Base-by-base conservation (phyloP, 805 yeast genomes). In the Yamadazyma philogaea region DNA sequence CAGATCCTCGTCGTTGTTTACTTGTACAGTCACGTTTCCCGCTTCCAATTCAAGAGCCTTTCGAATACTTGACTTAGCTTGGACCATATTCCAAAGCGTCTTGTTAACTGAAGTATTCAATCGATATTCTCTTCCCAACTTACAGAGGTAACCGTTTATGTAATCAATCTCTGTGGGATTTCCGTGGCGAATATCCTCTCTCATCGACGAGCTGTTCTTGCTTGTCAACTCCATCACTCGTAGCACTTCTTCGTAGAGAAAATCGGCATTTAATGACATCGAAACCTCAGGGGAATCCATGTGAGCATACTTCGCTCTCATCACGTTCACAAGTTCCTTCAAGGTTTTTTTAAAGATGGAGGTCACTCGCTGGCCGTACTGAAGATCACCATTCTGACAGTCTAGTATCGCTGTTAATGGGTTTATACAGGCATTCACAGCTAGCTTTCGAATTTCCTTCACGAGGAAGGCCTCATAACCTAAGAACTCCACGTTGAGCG, bases 371-470 rank as follows among this genome's bases (percentile, higher is more conserved):
- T 61, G 56, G 26, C 75, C 64, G 14, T 63, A 54, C n/a, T 72
- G 61, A 15, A 91, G 64, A 39, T 84, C 87, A 26, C 95, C 95
- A 55, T 93, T 93, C 30, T 72, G 57, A 56, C 93, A 84, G 59
- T 87, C 84, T 19, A 86, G 63, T 17, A 88, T 66, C 0, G 96
- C 84, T 0, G 96, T 85, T 21, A 84, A 66, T 0, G 96, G 85
- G 55, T 93, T 91, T 50, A 91, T 81, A 55, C 93, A 86, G 1
- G 87, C 75, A 56, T 93, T 93, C 16, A 85, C 81, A 34, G 84
- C 70, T 44, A 91, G 75, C 60, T 91, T 93, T 52, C 81, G 83
- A 50, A 82, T 66, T 19, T 48, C 52, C 18, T 28, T 21, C 24
- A 45, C 2, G 16, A 31, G 16, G 20, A 48, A 45, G 7, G 30